Evolutionary conservation across 768 basidiomycete species (phyloP).

Genomic region (Lentinus brumalis): DNA sequence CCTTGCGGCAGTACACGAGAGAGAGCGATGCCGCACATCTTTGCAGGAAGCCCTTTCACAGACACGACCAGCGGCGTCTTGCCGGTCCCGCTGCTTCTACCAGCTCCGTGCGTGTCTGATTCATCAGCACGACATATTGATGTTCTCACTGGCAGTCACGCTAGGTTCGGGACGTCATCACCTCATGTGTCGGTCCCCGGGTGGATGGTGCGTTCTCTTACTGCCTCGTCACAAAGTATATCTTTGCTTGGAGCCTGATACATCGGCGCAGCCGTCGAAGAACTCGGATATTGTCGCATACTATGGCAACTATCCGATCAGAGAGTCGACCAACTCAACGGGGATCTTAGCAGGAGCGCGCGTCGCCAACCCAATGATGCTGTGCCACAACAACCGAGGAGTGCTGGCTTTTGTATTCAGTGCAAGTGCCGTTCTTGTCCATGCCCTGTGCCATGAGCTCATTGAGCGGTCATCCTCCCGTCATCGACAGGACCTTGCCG

Average conservation of each 20-base stretch:
- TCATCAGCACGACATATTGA: neutral
- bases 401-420: conserved; percentile 64
- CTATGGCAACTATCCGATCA: conserved; percentile 42
- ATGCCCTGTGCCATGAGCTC: too few relatives aligned
- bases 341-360: conserved; percentile 57
- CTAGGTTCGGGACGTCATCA: too few relatives aligned
- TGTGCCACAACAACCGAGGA: conserved; percentile 47
- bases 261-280: conserved; percentile 51
- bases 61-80: neutral
- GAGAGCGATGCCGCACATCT: neutral
- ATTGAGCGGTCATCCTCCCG: neutral
- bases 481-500: conserved; percentile 57
- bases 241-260: conserved; percentile 32
- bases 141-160: neutral
- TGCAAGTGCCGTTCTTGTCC: conserved; percentile 33
- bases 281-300: conserved; percentile 45
- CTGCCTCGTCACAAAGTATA: neutral
- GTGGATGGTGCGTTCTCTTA: too few relatives aligned
- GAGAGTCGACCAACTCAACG: conserved; percentile 54
- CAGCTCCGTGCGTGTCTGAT: neutral
- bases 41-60: neutral
- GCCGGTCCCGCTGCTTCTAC: neutral
- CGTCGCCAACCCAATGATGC: conserved; percentile 33
- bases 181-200: too few relatives aligned
- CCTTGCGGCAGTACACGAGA: neutral